Evolutionary conservation across 805 yeast species (phyloP).

Genomic region (Suhomyces tanzawaensis): DNA sequence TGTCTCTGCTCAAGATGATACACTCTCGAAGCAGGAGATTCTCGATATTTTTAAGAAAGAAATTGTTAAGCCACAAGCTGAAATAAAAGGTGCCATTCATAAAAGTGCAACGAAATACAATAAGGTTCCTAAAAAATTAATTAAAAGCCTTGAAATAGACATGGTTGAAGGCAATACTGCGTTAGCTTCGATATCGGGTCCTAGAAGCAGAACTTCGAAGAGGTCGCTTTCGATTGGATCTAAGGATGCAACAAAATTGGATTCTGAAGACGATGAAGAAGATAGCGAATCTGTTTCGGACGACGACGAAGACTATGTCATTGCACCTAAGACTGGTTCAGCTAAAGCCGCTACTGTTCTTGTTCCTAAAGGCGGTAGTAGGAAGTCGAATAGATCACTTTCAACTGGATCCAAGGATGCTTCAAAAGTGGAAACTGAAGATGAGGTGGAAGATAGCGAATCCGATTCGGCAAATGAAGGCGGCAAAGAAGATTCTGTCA

Average conservation of each 20-base stretch:
- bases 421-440: too few species aligned
- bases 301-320: too few species aligned
- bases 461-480: too few species aligned
- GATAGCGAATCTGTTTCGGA: too few species aligned
- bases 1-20: conserved; percentile 7
- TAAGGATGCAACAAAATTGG: neutral
- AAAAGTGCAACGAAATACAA: neutral
- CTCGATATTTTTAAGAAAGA: conserved; percentile 23
- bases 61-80: conserved; percentile 6
- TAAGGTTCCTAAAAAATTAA: neutral
- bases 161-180: conserved; percentile 20
- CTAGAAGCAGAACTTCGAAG: neutral
- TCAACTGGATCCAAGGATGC: too few species aligned
- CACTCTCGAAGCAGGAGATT: conserved; percentile 18
- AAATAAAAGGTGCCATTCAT: neutral
- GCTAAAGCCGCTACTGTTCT: too few species aligned
- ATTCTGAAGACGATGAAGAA: too few species aligned
- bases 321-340: too few species aligned
- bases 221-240: neutral
- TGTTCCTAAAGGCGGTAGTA: too few species aligned
- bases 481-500: too few species aligned
- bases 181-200: neutral
- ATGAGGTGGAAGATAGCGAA: too few species aligned
- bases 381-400: too few species aligned
- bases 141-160: conserved; percentile 18